A percentile compares a stretch with the other conserved stretches of the same genome.
These are phyloP conservation scores for Eucalyptus dawsonii DNA, from an alignment of 345 rosid genomes.

Conservation along the genomic window DNA sequence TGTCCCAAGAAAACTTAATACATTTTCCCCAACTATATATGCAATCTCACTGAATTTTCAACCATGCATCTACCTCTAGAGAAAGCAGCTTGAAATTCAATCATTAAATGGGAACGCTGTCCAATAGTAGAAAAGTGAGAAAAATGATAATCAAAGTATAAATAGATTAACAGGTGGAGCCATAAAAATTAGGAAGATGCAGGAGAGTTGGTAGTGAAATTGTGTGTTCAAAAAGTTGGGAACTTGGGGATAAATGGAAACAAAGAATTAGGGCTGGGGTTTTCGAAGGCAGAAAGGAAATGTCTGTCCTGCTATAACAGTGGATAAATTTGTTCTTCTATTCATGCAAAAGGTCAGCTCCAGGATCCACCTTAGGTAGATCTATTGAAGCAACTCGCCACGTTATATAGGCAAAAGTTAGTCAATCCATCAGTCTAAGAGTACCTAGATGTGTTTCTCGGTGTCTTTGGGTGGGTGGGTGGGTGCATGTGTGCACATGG, in stretches of 20 bases:
- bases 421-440: neutral
- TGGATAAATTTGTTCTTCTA: neutral
- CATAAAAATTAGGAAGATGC: neutral
- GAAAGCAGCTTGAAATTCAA: neutral
- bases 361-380: neutral
- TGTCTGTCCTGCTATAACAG: neutral
- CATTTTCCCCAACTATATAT: neutral
- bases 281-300: neutral
- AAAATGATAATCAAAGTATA: neutral
- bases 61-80: neutral
- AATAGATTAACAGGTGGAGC: neutral
- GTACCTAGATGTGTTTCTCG: neutral
- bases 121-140: neutral
- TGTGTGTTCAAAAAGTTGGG: neutral
- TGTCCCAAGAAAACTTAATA: neutral
- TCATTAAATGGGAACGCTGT: neutral
- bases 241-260: neutral
- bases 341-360: neutral
- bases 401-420: neutral
- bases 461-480: neutral
- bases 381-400: neutral
- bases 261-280: neutral
- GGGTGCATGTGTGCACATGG: neutral
- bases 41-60: neutral
- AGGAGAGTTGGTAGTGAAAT: neutral